Percentiles rank a stretch among this genome's conserved stretches.
Evolutionary conservation across 345 rosid genomes (phyloP).

Genomic region (Heritiera littoralis): DNA sequence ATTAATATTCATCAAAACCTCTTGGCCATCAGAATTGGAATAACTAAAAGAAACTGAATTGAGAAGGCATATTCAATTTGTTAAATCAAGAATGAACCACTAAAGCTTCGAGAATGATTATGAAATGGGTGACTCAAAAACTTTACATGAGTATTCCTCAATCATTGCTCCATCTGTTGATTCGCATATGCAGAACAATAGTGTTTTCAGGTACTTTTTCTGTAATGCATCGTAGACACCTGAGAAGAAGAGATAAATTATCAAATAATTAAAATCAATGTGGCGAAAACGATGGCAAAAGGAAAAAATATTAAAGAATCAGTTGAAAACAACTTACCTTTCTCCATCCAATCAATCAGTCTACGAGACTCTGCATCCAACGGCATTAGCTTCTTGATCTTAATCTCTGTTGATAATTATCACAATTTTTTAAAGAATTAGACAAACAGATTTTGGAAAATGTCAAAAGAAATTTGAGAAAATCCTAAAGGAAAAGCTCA

Average conservation of each 20-base stretch:
- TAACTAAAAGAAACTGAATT: slow-evolving; percentile 91
- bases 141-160: slow-evolving; percentile 85
- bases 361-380: slow-evolving; percentile 93
- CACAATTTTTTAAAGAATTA: neutral
- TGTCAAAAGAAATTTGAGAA: neutral
- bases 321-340: slow-evolving; percentile 51
- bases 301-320: neutral
- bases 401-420: slow-evolving; percentile 59
- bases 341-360: slow-evolving; percentile 99
- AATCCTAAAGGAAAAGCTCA: slow-evolving; percentile 25
- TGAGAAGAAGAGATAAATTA: slow-evolving; percentile 21
- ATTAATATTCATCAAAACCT: slow-evolving; percentile 81
- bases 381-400: slow-evolving; percentile 98
- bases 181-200: slow-evolving; percentile 86
- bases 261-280: neutral
- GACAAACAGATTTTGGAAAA: slow-evolving; percentile 2
- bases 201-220: slow-evolving; percentile 86
- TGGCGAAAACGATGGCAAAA: neutral
- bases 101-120: neutral
- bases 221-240: slow-evolving; percentile 94
- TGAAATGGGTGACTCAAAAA: neutral
- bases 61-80: slow-evolving; percentile 21
- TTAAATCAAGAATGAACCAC: slow-evolving; percentile 20
- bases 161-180: slow-evolving; percentile 77
- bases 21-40: slow-evolving; percentile 71